phyloP scores from a whole-genome alignment of 2,329 filamentous ascomycete genomes.

The Atkinsonella hypoxylon region DNA sequence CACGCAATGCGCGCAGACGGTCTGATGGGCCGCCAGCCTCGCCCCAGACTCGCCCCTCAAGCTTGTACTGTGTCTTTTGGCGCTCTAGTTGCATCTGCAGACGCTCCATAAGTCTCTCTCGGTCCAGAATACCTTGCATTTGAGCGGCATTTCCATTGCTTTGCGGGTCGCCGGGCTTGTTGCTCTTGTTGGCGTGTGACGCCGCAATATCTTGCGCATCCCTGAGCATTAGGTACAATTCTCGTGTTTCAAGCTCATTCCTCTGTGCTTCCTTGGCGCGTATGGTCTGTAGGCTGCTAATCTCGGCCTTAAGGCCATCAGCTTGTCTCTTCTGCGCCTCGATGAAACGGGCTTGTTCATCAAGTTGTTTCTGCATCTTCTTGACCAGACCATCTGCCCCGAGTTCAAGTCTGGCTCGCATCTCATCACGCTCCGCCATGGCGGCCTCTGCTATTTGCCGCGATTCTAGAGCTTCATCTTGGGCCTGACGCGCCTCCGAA shows the following conservation, averaged over 20 bases:
- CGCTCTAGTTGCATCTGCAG: conserved; percentile 91
- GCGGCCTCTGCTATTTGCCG: conserved; percentile 91
- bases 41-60: conserved; percentile 86
- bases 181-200: conserved; percentile 57
- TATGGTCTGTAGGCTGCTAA: conserved; percentile 75
- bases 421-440: conserved; percentile 91
- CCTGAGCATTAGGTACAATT: conserved; percentile 94
- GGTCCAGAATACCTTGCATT: conserved; percentile 87
- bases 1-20: conserved; percentile 77
- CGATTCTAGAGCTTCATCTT: conserved; percentile 82
- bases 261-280: conserved; percentile 84
- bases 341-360: conserved; percentile 84
- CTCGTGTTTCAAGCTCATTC: conserved; percentile 90
- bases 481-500: conserved; percentile 81
- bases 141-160: conserved; percentile 58
- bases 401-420: conserved; percentile 76
- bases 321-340: conserved; percentile 78
- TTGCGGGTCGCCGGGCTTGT: conserved; percentile 29
- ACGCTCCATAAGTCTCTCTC: conserved; percentile 83
- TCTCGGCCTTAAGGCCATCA: conserved; percentile 77
- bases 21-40: conserved; percentile 78
- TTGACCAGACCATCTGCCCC: conserved; percentile 88
- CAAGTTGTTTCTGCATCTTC: conserved; percentile 86
- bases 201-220: conserved; percentile 95
- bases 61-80: conserved; percentile 94